Evolutionary conservation across 2,329 filamentous ascomycete genomes (phyloP).

Genomic region (Trichophyton mentagrophytes): DNA sequence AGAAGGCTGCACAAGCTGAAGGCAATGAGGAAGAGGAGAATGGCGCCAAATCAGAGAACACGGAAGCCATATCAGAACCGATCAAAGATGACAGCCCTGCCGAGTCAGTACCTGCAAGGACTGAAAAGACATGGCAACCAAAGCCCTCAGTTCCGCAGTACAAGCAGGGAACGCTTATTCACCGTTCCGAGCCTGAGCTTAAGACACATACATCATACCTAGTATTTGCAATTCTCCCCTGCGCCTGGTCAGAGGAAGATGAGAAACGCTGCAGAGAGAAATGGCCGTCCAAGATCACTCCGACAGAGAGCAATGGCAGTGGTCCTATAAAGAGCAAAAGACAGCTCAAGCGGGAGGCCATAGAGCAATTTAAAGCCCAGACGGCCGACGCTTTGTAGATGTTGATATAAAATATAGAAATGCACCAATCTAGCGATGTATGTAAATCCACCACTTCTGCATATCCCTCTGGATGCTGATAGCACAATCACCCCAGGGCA

Average conservation of each 20-base stretch:
- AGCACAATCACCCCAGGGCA: neutral
- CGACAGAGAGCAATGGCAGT: slow-evolving; percentile 16
- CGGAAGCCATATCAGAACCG: neutral
- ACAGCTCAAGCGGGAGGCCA: slow-evolving; percentile 30
- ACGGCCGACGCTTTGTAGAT: neutral
- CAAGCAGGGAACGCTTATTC: slow-evolving; percentile 63
- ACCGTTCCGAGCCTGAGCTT: slow-evolving; percentile 72
- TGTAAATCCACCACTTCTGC: neutral
- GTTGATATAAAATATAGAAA: neutral
- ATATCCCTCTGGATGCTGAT: neutral
- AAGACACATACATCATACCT: slow-evolving; percentile 98
- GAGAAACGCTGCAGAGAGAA: slow-evolving; percentile 54
- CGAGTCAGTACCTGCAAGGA: neutral
- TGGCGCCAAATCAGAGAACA: neutral
- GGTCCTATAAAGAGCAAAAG: slow-evolving; percentile 26
- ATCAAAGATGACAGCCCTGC: neutral
- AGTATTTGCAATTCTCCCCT: slow-evolving; percentile 80
- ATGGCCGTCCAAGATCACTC: slow-evolving; percentile 51
- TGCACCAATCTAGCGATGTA: neutral
- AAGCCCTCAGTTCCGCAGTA: slow-evolving; percentile 40
- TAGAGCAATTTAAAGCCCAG: slow-evolving; percentile 26
- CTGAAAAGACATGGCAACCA: neutral
- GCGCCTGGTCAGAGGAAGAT: slow-evolving; percentile 71
- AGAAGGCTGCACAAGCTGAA: neutral
- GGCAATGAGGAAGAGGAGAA: neutral